Evolutionary conservation across 2,329 filamentous ascomycete genomes (phyloP), one percentile per base, ranked within the genome.

Genomic region (Amesomyces nigricolor): DNA sequence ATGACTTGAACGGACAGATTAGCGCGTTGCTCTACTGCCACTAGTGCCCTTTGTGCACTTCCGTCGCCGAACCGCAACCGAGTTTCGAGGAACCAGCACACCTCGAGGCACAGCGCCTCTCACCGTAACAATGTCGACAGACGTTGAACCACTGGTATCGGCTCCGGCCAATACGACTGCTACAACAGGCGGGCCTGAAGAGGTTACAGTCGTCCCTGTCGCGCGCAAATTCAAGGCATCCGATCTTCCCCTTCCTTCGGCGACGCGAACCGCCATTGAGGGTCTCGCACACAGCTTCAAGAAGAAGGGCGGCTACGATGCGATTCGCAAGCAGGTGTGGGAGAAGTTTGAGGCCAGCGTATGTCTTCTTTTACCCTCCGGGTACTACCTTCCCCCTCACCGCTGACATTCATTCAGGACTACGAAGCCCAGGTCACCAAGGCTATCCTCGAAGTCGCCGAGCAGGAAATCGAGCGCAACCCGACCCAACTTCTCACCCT

Each of bases 241-340:
- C 0, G 88, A 92, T 63, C 76, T 92, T 16, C 88, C 88, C 1
- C 73, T 91, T 17, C 81, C 87, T 5, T 86, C 85, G 3, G 79
- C 83, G n/a, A 88, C 89, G 51, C 79, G 87, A 61, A 79, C 81
- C 1, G 84, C 86, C 1, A 89, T 92, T 54, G 88, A 91, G 63
- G 80, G 78, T 14, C 78, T 92, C 19, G 81, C 88, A n/a, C 85
- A 89, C 66, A 86, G 81, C 10, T 92, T 91, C 74, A 91, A 91
- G 72, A 92, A 91, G 73, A 90, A 89, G 70, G 89, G 89, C 58
- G 87, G 87, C 55, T 94, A 91, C 66, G 89, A 94, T 70, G 75
- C 79, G 13, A 80, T 91, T 60, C 83, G 88, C 58, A 91, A 90
- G 67, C 80, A 88, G 64, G 78, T 89, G 10, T 90, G 88, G 80